Evolutionary conservation across 2,329 filamentous ascomycete species (phyloP).

Genomic region (Arthroderma uncinatum): DNA sequence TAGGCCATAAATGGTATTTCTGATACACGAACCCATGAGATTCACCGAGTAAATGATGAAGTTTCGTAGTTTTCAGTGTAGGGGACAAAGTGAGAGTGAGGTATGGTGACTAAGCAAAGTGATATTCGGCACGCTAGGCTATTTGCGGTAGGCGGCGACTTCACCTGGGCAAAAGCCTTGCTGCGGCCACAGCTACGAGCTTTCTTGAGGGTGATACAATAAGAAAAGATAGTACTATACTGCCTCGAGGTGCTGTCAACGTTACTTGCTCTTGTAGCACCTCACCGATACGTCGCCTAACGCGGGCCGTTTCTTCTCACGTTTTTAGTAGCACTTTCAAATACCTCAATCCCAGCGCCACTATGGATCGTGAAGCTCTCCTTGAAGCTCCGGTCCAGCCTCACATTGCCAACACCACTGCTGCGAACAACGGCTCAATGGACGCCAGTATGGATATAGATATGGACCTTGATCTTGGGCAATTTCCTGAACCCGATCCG

Average conservation of each 20-base stretch:
- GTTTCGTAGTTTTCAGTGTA: too few species aligned
- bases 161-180: not conserved
- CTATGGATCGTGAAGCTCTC: not conserved
- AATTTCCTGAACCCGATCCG: constrained; percentile 34
- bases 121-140: not conserved
- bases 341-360: not conserved
- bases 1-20: too few species aligned
- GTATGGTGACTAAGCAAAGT: not conserved
- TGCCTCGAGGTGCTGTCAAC: not conserved
- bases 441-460: constrained; percentile 54
- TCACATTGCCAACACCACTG: too few species aligned
- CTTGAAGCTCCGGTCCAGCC: not conserved
- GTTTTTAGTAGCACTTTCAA: not conserved
- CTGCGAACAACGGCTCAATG: constrained; percentile 15
- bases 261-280: too few species aligned
- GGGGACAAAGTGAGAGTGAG: too few species aligned
- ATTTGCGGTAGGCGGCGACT: not conserved
- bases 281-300: not conserved
- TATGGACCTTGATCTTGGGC: constrained; percentile 53
- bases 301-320: not conserved
- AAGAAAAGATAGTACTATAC: not conserved
- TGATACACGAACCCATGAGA: too few species aligned
- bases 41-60: too few species aligned
- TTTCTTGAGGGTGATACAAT: not conserved
- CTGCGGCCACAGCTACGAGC: not conserved